Base-by-base conservation (phyloP, 2,329 filamentous ascomycete species). In the Bisporella sp. region DNA sequence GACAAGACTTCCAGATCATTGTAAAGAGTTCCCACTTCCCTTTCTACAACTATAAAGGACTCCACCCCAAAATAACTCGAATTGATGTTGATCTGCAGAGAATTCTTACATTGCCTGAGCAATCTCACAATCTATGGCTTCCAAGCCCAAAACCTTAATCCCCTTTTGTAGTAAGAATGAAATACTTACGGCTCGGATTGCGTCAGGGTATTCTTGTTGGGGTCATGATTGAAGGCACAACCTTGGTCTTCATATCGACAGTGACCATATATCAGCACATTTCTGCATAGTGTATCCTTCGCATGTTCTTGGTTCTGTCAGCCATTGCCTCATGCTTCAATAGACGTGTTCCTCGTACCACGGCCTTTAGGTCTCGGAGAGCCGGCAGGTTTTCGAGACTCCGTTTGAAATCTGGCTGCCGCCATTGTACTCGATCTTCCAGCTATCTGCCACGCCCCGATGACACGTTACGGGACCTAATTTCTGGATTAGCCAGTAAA, bases 201-300 rank as follows among this genome's bases (percentile, higher is more conserved):
- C 53, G 63, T 62, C 35, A 58, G 55, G 21, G 55, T 72, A 56
- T 73, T 71, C 69, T 84, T 89, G 59, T 81, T 77, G 52, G 82
- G 80, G 59, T 93, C 88, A 70, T 96, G 90, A 64, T 90, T 93
- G 71, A 95, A 96, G 58, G 86, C 83, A 71, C 90, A 96, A 53
- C 78, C 89, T 71, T 88, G 85, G 65, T 95, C 89, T 72, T 95
- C 88, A 70, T 90, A 95, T 57, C 89, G 85, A 69, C 90, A 96
- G 69, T 92, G 87, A 50, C 90, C 90, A 68, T 95, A 96, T 62
- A 96, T 95, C 55, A 90, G 79, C 54, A 96, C 85, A 70, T 96
- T 96, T 64, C 90, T 85, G 71, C 90, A 96, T 51, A 92, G 78
- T 5, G 89, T 95, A 66, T 95, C 90, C 71, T 92, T 95, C 47